These are phyloP conservation scores for Boletus reticuloceps DNA, from an alignment of 768 basidiomycete species.

Conservation along the genomic window DNA sequence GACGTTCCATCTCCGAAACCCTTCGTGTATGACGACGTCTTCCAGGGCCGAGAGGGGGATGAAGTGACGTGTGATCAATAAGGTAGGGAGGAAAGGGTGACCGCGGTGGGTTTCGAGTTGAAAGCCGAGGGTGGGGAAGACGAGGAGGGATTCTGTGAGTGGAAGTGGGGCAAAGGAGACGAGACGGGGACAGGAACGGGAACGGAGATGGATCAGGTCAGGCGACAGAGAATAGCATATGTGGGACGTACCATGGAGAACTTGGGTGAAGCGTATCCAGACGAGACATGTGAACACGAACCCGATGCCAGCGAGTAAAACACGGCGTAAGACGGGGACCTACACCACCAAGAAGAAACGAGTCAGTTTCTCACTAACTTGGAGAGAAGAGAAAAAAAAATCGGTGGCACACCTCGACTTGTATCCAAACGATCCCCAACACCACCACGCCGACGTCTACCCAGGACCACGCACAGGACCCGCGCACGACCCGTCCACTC, in stretches of 20 bases:
- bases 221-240: too few species aligned
- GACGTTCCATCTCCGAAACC: constrained; percentile 67
- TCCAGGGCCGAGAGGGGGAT: constrained; percentile 53
- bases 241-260: constrained; percentile 45
- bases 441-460: constrained; percentile 34
- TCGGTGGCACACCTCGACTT: neutral
- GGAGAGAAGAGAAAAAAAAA: too few species aligned
- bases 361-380: neutral
- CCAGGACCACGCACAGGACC: constrained; percentile 35
- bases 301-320: neutral
- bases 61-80: constrained; percentile 46
- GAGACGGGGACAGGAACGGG: neutral
- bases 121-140: constrained; percentile 65
- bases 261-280: constrained; percentile 40
- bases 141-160: constrained; percentile 63
- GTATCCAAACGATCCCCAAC: neutral
- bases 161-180: neutral
- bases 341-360: neutral
- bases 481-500: constrained; percentile 30
- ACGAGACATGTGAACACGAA: constrained; percentile 23
- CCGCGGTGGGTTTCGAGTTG: constrained; percentile 74
- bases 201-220: neutral
- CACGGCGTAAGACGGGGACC: neutral
- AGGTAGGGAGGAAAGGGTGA: constrained; percentile 35
- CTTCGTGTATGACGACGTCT: constrained; percentile 75